These are phyloP conservation scores for Camellia japonica DNA, from an alignment of 148 eudicot species.

Conservation along the genomic window DNA sequence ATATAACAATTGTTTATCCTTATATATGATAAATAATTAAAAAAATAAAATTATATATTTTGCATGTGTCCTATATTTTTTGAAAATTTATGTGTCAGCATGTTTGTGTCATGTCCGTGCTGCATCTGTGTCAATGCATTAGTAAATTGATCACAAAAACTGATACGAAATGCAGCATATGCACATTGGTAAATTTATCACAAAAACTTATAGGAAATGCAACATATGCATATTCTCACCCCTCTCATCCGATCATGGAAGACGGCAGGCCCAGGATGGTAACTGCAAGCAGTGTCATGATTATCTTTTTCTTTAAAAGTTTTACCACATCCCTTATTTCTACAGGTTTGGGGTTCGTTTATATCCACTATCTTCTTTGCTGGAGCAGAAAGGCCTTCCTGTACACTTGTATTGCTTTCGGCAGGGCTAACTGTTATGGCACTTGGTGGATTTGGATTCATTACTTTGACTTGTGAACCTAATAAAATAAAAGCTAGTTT, in stretches of 20 bases:
- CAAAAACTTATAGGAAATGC: not conserved
- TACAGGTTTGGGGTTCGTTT: constrained; percentile 80
- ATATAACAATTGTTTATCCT: too few species aligned
- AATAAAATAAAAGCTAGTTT: constrained; percentile 4
- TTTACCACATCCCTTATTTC: constrained; percentile 84
- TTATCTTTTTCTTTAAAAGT: constrained; percentile 80
- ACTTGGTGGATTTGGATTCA: constrained; percentile 40
- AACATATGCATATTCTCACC: constrained; percentile 42
- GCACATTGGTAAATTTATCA: not conserved
- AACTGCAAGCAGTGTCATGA: constrained; percentile 76
- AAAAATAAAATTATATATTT: too few species aligned
- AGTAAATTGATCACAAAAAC: too few species aligned
- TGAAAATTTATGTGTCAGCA: too few species aligned
- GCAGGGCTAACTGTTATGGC: constrained; percentile 14
- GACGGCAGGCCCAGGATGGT: constrained; percentile 92
- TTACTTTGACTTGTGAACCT: constrained; percentile 58
- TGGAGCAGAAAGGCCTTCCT: constrained; percentile 35
- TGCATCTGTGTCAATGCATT: too few species aligned
- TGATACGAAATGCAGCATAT: too few species aligned
- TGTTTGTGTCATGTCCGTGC: too few species aligned
- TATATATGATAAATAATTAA: too few species aligned
- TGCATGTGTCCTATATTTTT: too few species aligned
- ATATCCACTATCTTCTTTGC: constrained; percentile 48
- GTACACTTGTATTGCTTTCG: constrained; percentile 25
- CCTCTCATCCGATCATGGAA: constrained; percentile 92